A percentile compares a stretch with the other conserved stretches of the same genome.
Evolutionary conservation across 179 eudicot genomes (phyloP).

Genomic region (Spergularia azorica): DNA sequence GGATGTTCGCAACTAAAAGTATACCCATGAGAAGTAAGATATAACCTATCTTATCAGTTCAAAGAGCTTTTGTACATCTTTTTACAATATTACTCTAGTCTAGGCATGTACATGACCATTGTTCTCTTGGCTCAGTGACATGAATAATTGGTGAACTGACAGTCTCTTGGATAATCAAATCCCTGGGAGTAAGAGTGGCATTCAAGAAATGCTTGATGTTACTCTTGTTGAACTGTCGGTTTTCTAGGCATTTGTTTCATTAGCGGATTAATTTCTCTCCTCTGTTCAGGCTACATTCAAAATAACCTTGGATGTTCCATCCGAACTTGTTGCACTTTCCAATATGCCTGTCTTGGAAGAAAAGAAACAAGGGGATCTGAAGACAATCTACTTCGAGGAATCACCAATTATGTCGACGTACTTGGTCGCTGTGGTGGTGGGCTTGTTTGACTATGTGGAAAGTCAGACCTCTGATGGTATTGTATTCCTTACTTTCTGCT

Average conservation of each 20-base stretch:
- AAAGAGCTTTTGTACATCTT: not conserved
- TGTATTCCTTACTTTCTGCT: conserved; percentile 4
- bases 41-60: not conserved
- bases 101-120: not conserved
- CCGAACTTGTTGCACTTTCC: conserved; percentile 86
- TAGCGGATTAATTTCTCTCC: too few relatives aligned
- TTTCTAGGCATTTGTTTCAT: not conserved
- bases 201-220: not conserved
- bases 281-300: conserved; percentile 81
- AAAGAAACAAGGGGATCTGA: conserved; percentile 59
- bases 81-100: not conserved
- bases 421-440: conserved; percentile 96
- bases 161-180: not conserved
- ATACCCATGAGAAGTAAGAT: not conserved
- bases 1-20: not conserved
- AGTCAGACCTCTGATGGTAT: conserved; percentile 90
- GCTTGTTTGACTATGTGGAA: conserved; percentile 90
- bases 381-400: conserved; percentile 79
- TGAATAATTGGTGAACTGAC: not conserved
- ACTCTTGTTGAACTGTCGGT: not conserved
- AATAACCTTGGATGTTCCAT: conserved; percentile 89
- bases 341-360: conserved; percentile 93
- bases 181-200: not conserved
- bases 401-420: conserved; percentile 97
- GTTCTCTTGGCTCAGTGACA: not conserved